A percentile compares a stretch with the other conserved stretches of the same genome.
Evolutionary conservation across 225 moss, liverwort and hornwort species (phyloP).

Genomic region (Lunularia cruciata): DNA sequence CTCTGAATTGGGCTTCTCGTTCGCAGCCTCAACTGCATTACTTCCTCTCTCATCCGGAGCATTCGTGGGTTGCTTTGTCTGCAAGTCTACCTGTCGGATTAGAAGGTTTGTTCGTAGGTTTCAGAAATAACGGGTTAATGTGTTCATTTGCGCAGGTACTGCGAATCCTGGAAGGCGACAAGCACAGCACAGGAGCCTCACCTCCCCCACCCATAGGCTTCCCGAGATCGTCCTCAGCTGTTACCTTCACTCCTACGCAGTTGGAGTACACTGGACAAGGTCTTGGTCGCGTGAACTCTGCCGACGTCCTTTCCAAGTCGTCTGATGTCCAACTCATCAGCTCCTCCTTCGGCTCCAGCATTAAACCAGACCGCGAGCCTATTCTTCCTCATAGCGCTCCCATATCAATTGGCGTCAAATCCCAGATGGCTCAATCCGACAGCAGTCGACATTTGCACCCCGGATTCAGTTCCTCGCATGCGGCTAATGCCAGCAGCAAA

Average conservation of each 20-base stretch:
- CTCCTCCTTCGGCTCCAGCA: not conserved
- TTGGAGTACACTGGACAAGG: not conserved
- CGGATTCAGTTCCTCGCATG: not conserved
- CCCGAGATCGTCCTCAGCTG: not conserved
- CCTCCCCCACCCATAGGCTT: not conserved
- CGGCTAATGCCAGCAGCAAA: not conserved
- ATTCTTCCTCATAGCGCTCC: constrained; percentile 3
- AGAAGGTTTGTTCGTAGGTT: not conserved
- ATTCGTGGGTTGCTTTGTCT: too few relatives aligned
- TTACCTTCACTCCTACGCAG: not conserved
- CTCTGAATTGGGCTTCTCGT: too few relatives aligned
- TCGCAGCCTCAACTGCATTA: not conserved
- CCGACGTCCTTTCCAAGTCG: not conserved
- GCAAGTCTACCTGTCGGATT: not conserved
- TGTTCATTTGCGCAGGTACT: constrained; percentile 9
- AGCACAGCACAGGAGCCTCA: not conserved
- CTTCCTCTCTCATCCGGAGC: not conserved
- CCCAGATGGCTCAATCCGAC: not conserved
- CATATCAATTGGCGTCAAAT: not conserved
- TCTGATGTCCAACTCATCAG: not conserved
- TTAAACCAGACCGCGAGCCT: not conserved
- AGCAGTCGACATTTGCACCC: not conserved
- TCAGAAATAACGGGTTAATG: not conserved
- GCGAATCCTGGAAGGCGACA: constrained; percentile 21
- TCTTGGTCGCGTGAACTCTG: not conserved